Evolutionary conservation across 192 early-diverging fungal species (phyloP), one percentile per base, ranked within the genome.

Genomic region (Podochytrium sp.): DNA sequence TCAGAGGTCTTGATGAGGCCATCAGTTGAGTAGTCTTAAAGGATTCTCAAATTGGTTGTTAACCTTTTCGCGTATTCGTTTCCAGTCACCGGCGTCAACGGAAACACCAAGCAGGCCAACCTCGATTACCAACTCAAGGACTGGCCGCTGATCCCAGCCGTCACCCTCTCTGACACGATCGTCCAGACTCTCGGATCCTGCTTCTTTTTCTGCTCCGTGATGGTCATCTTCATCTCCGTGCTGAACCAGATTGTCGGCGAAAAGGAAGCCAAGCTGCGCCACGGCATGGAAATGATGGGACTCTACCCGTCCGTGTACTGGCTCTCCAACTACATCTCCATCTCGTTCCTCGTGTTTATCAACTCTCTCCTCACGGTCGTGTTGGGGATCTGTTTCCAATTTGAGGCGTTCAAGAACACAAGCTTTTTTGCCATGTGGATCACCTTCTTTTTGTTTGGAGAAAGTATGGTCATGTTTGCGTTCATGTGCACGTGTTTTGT

Each of bases 201-300:
- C 43, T 86, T 86, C 67, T 86, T 86, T 62, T 85, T 85, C 73
- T 85, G 85, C 62, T 79, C 85, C 3, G 79, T 62, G 53, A 87
- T 87, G 85, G 82, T 87, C 40, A 87, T 87, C 55, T 89, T 87
- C 55, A 87, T 89, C 64, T 89, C 84, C 67, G 75, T 81, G 1
- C 80, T 93, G 43, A 90, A 91, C 69, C 87, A 85, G 33, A 87
- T 93, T 53, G 91, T 93, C 0, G 76, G 85, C 18, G 92, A 93
- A 71, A 92, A 93, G 75, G 92, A 93, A 63, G 71, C 74, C 32
- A 88, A 91, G 56, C 73, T 93, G 68, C 83, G 88, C 16, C 87
- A 89, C 65, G 86, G 84, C 50, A 90, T 93, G 87, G 84, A 91
- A 34, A 91, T 92, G 85, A 92, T 93, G 90, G 92, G 92, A n/a